Evolutionary conservation across 306 rosid species (phyloP).

Genomic region (Alnus rubra): DNA sequence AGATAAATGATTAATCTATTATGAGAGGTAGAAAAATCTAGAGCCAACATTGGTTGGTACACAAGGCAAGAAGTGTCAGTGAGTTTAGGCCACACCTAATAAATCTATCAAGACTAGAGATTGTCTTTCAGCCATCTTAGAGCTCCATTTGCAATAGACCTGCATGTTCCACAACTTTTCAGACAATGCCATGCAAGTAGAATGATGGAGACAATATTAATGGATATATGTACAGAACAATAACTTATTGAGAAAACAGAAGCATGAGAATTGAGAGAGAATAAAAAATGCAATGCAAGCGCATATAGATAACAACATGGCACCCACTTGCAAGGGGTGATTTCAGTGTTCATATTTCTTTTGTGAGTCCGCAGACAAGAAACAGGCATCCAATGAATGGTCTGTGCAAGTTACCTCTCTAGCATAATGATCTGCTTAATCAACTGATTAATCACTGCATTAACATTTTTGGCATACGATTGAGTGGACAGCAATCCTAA

Average conservation of each 20-base stretch:
- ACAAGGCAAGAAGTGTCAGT: not conserved
- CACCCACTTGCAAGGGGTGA: not conserved
- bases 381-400: not conserved
- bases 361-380: not conserved
- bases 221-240: not conserved
- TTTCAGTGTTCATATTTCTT: not conserved
- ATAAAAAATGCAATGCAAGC: not conserved
- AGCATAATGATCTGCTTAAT: not conserved
- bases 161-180: slow-evolving; percentile 35
- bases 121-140: slow-evolving; percentile 93
- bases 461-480: not conserved
- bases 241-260: not conserved
- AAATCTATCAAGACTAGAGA: slow-evolving; percentile 44
- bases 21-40: slow-evolving; percentile 23
- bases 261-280: not conserved
- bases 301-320: not conserved
- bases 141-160: slow-evolving; percentile 82
- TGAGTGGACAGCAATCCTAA: not conserved
- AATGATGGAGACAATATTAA: slow-evolving; percentile 1
- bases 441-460: not conserved
- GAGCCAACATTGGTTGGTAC: slow-evolving; percentile 4
- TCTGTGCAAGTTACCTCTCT: not conserved
- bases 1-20: not conserved
- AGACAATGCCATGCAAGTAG: slow-evolving; percentile 20
- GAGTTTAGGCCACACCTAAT: slow-evolving; percentile 20